Evolutionary conservation across 2,329 filamentous ascomycete species (phyloP).

Genomic region (Neopestalotiopsis sp.): DNA sequence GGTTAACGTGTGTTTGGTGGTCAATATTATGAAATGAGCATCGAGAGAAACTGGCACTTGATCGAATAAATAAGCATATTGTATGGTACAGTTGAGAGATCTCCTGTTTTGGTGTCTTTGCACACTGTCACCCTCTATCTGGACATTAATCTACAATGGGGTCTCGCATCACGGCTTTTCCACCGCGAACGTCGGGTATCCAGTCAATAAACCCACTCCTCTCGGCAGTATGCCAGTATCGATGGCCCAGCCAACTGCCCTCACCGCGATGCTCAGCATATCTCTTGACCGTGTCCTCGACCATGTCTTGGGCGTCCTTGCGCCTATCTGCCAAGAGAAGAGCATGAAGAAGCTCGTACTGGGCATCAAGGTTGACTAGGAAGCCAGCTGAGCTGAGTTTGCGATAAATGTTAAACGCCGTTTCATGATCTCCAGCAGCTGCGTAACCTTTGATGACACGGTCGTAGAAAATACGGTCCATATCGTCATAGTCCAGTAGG

Average conservation of each 20-base stretch:
- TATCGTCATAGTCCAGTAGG: constrained; percentile 33
- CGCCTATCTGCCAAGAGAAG: constrained; percentile 23
- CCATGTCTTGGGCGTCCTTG: constrained; percentile 29
- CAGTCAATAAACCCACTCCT: constrained; percentile 18
- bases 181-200: constrained; percentile 1
- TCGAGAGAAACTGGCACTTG: too few species aligned
- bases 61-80: too few species aligned
- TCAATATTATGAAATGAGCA: too few species aligned
- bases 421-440: constrained; percentile 50
- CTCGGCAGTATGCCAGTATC: constrained; percentile 31
- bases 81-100: neutral
- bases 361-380: constrained; percentile 47
- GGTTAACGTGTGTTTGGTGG: too few species aligned
- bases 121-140: neutral
- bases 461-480: constrained; percentile 54
- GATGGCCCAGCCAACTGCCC: constrained; percentile 29
- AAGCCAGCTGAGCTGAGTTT: constrained; percentile 46
- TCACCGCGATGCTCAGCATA: constrained; percentile 23
- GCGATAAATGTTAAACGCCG: constrained; percentile 55
- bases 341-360: constrained; percentile 47
- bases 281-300: constrained; percentile 26
- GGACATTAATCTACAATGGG: neutral
- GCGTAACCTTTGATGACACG: constrained; percentile 68
- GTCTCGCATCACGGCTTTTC: constrained; percentile 7
- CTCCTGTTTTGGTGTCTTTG: neutral